Evolutionary conservation across 768 basidiomycete genomes (phyloP).

Genomic region (Leucocoprinus birnbaumii): DNA sequence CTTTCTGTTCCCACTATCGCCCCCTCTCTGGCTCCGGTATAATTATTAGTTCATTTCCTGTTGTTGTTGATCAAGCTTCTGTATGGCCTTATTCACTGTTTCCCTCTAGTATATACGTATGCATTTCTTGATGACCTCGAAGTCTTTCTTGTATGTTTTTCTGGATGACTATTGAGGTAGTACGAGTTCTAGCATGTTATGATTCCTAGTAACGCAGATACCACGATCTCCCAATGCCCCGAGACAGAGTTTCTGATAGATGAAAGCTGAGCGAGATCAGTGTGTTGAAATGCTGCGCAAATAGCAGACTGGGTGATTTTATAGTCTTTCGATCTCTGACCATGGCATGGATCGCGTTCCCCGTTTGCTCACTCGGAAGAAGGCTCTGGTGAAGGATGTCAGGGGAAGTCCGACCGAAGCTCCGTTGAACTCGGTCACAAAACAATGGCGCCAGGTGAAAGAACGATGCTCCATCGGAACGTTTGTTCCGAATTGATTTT

Average conservation of each 20-base stretch:
- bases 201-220: neutral
- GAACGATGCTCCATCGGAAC: neutral
- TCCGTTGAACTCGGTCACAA: neutral
- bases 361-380: too few species aligned
- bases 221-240: neutral
- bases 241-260: neutral
- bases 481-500: neutral
- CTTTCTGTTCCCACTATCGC: slow-evolving; percentile 7
- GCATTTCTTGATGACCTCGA: slow-evolving; percentile 1
- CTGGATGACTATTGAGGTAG: neutral
- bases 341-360: too few species aligned
- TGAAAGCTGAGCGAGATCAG: slow-evolving; percentile 1
- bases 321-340: too few species aligned
- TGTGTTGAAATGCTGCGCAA: neutral
- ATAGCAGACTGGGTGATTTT: neutral
- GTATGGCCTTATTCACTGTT: slow-evolving; percentile 2
- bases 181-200: neutral
- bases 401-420: neutral
- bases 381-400: neutral
- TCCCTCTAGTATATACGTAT: slow-evolving; percentile 1
- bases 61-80: neutral
- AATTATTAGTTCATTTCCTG: slow-evolving; percentile 5
- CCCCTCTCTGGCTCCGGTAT: slow-evolving; percentile 8
- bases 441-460: neutral
- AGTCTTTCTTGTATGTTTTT: slow-evolving; percentile 5